These are phyloP conservation scores for Tricholoma furcatifolium DNA, from an alignment of 768 basidiomycete genomes.

Conservation along the genomic window DNA sequence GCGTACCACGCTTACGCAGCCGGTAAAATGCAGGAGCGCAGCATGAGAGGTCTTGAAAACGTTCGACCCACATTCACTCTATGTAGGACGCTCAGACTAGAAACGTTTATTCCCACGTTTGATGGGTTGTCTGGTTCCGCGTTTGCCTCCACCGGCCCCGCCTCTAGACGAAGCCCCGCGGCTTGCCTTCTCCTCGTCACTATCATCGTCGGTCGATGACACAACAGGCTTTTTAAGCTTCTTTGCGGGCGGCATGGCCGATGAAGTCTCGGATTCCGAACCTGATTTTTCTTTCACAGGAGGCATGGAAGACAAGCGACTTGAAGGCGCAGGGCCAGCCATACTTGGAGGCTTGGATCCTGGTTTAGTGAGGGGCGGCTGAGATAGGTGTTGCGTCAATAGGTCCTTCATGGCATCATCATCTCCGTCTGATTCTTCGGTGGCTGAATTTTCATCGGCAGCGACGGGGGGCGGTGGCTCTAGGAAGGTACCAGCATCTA, in stretches of 20 bases:
- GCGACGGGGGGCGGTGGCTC: conserved; percentile 18
- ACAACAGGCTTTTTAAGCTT: conserved; percentile 44
- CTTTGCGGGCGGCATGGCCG: conserved; percentile 46
- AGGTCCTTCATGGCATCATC: conserved; percentile 20
- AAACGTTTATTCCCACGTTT: conserved; percentile 77
- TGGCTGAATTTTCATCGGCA: conserved; percentile 42
- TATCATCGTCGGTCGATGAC: conserved; percentile 54
- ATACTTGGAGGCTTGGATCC: conserved; percentile 3
- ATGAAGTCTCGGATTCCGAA: conserved; percentile 45
- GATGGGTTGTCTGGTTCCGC: conserved; percentile 69
- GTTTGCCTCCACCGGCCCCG: conserved; percentile 32
- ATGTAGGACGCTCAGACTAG: conserved; percentile 42
- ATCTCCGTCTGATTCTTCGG: conserved; percentile 41
- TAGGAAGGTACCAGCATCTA: neutral
- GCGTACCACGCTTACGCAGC: neutral
- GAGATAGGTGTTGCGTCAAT: neutral
- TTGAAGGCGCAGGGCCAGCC: conserved; percentile 2
- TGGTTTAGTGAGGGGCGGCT: neutral
- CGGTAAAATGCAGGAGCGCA: too few relatives aligned
- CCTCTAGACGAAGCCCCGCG: conserved; percentile 39
- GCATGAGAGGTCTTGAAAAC: neutral
- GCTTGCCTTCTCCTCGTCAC: conserved; percentile 51
- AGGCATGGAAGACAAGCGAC: neutral
- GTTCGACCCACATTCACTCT: neutral
- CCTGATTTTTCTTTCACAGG: conserved; percentile 30